Evolutionary conservation across 441 rosid species (phyloP).

Genomic region (Adansonia rubrostipa): DNA sequence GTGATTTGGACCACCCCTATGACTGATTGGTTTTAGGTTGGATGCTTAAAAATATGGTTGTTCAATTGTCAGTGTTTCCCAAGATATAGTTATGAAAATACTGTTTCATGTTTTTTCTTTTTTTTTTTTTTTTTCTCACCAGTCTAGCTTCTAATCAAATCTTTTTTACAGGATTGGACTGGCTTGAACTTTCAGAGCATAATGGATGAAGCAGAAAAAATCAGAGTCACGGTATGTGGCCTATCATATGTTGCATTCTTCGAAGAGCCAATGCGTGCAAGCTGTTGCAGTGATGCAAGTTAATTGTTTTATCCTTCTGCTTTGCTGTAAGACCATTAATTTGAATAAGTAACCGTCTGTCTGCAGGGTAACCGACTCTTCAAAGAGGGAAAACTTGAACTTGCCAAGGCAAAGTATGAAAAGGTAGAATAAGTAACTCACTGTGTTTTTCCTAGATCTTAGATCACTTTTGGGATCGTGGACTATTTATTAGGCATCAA

Average conservation of each 20-base stretch:
- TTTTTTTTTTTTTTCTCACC: background rate
- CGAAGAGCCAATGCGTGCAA: background rate
- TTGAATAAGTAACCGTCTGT: slow-evolving; percentile 28
- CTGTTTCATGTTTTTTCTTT: background rate
- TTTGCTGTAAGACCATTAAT: slow-evolving; percentile 17
- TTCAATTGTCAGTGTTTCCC: background rate
- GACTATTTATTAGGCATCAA: background rate
- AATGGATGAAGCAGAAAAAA: slow-evolving; percentile 95
- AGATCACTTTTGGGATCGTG: background rate
- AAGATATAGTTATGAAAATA: background rate
- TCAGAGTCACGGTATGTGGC: slow-evolving; percentile 73
- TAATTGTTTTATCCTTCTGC: slow-evolving; percentile 21
- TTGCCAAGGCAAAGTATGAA: slow-evolving; percentile 95
- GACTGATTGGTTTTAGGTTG: slow-evolving; percentile 1
- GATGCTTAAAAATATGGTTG: background rate
- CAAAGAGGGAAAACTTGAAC: slow-evolving; percentile 94
- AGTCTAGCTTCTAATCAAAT: slow-evolving; percentile 7
- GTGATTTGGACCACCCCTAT: background rate
- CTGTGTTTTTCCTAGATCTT: background rate
- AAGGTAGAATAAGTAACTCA: slow-evolving; percentile 55
- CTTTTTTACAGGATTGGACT: slow-evolving; percentile 87
- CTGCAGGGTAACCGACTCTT: slow-evolving; percentile 92
- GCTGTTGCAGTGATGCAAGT: slow-evolving; percentile 13
- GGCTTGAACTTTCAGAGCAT: slow-evolving; percentile 85
- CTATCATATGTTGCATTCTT: background rate